These are phyloP conservation scores for Aspergillus novoparasiticus DNA, from an alignment of 2,329 filamentous ascomycete species.

Conservation along the genomic window DNA sequence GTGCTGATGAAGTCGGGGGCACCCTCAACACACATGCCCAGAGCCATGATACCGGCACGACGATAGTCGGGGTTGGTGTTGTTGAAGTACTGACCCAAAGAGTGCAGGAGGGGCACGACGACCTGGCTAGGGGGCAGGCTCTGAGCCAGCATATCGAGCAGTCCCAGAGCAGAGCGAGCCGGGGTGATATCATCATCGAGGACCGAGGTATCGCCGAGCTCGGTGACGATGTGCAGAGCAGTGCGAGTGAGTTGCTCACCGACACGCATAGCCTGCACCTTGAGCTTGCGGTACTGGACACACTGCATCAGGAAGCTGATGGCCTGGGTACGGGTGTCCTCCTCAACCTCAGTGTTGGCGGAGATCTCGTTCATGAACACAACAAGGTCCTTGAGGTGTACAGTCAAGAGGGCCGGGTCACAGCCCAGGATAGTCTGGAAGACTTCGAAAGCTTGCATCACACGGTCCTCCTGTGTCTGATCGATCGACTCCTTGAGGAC, in stretches of 20 bases:
- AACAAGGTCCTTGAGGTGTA: constrained; percentile 86
- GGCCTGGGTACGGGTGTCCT: constrained; percentile 86
- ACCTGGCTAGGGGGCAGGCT: constrained; percentile 92
- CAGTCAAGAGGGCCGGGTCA: constrained; percentile 78
- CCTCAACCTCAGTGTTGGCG: constrained; percentile 73
- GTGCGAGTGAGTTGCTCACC: constrained; percentile 85
- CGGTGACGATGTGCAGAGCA: constrained; percentile 84
- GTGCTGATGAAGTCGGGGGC: constrained; percentile 97
- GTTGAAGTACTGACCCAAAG: constrained; percentile 78
- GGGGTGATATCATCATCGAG: constrained; percentile 87
- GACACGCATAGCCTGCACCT: constrained; percentile 87
- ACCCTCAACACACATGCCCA: constrained; percentile 94
- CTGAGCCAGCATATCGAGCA: constrained; percentile 86
- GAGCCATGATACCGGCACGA: constrained; percentile 85
- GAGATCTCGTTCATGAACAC: constrained; percentile 92
- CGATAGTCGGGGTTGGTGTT: constrained; percentile 75
- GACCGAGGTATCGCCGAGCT: constrained; percentile 69
- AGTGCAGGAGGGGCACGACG: constrained; percentile 85
- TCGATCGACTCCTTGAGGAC: constrained; percentile 85
- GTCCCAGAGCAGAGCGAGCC: constrained; percentile 77
- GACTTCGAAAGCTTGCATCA: constrained; percentile 90
- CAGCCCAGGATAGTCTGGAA: constrained; percentile 94
- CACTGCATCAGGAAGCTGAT: constrained; percentile 92
- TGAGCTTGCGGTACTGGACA: constrained; percentile 89
- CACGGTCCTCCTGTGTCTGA: constrained; percentile 79